Conservation (phyloP, 1,284 basidiomycete species). For the Inonotus obliquus region DNA sequence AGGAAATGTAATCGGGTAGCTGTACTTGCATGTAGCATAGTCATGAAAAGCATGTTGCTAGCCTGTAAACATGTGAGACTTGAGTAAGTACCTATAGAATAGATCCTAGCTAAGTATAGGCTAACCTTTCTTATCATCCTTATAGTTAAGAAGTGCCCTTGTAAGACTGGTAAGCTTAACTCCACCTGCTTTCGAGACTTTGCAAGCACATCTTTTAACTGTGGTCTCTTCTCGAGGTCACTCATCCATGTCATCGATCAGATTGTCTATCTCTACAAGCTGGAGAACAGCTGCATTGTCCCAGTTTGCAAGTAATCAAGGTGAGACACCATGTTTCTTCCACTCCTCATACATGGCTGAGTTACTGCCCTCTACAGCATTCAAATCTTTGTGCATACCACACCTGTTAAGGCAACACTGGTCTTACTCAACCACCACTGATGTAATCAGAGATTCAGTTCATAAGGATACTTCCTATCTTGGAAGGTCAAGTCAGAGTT, state of each 20-base stretch:
- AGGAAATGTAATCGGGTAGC: constrained; percentile 19
- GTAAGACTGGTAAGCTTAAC: constrained; percentile 28
- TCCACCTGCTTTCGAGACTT: constrained; percentile 26
- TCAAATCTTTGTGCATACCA: constrained; percentile 28
- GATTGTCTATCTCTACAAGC: background rate
- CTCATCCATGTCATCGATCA: background rate
- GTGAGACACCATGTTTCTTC: background rate
- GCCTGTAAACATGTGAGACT: constrained; percentile 8
- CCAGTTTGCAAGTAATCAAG: background rate
- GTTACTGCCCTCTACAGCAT: constrained; percentile 25
- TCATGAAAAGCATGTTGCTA: constrained; percentile 26
- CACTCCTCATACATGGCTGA: background rate
- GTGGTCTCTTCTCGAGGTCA: constrained; percentile 5
- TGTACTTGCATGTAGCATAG: constrained; percentile 17
- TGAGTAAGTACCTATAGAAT: background rate
- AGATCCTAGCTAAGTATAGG: background rate
- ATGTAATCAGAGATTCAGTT: no score
- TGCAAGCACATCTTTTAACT: constrained; percentile 23
- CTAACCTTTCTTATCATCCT: constrained; percentile 30
- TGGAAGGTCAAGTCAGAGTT: no score
- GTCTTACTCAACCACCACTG: no score
- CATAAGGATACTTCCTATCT: no score
- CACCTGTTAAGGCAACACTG: no score
- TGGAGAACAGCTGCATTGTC: background rate
- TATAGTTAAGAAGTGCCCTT: constrained; percentile 31